Evolutionary conservation across 1,284 basidiomycete species (phyloP).

Genomic region (Gymnopus androsaceus): DNA sequence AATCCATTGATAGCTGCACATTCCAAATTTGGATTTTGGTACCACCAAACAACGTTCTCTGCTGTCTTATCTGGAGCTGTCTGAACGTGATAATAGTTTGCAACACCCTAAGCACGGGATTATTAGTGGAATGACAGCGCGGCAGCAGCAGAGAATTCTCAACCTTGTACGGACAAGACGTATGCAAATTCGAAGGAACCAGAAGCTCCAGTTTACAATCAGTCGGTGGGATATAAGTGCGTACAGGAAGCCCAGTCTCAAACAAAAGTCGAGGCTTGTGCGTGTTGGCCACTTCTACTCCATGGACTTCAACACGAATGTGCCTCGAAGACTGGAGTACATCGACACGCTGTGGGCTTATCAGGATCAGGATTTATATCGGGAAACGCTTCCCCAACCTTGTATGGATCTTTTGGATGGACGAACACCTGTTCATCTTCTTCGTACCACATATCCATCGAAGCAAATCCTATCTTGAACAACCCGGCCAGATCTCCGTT

Average conservation of each 20-base stretch:
- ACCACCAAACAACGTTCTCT: slow-evolving; percentile 65
- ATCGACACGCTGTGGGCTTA: slow-evolving; percentile 51
- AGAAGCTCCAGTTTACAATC: slow-evolving; percentile 57
- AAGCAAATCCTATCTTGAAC: slow-evolving; percentile 49
- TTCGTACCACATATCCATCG: slow-evolving; percentile 67
- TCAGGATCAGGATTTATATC: slow-evolving; percentile 2
- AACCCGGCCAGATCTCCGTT: slow-evolving; percentile 46
- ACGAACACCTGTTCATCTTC: slow-evolving; percentile 63
- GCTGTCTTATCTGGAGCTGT: slow-evolving; percentile 44
- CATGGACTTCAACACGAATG: slow-evolving; percentile 59
- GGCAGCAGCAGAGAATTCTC: slow-evolving; percentile 15
- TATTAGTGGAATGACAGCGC: not conserved
- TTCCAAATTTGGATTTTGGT: slow-evolving; percentile 53
- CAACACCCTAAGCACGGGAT: slow-evolving; percentile 48
- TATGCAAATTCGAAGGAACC: slow-evolving; percentile 45
- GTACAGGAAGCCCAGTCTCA: slow-evolving; percentile 56
- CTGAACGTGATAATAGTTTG: slow-evolving; percentile 57
- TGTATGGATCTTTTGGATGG: slow-evolving; percentile 70
- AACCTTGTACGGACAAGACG: slow-evolving; percentile 68
- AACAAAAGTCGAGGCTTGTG: slow-evolving; percentile 53
- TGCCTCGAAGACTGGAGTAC: slow-evolving; percentile 61
- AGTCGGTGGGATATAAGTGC: slow-evolving; percentile 63
- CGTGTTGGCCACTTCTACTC: slow-evolving; percentile 63
- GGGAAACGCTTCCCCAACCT: slow-evolving; percentile 40
- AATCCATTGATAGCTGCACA: slow-evolving; percentile 53